Percentiles rank a stretch among this genome's conserved stretches.
Evolutionary conservation across 2,329 filamentous ascomycete species (phyloP).

Genomic region (Hortaea sp.): DNA sequence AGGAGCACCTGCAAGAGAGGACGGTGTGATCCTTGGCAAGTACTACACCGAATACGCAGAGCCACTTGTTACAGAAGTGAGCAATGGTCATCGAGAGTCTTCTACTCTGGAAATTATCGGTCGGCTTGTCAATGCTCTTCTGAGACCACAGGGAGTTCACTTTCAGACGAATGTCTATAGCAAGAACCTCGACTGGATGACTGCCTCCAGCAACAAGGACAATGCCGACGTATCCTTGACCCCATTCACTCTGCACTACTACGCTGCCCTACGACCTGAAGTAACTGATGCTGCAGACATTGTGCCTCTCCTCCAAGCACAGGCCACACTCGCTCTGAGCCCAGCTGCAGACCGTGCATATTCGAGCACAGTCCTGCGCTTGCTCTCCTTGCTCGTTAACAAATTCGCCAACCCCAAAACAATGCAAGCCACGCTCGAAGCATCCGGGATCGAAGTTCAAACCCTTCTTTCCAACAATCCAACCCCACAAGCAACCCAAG

Average conservation of each 20-base stretch:
- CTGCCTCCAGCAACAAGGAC: constrained; percentile 12
- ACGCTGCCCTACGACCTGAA: constrained; percentile 21
- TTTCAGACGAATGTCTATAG: constrained; percentile 31
- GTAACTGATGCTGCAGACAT: constrained; percentile 20
- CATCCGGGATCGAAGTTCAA: constrained; percentile 25
- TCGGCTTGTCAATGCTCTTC: constrained; percentile 49
- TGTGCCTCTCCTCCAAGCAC: constrained; percentile 14
- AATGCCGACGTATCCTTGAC: constrained; percentile 1
- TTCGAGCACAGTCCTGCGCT: constrained; percentile 26
- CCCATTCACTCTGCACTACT: constrained; percentile 23
- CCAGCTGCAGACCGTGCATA: constrained; percentile 1
- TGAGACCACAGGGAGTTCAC: constrained; percentile 41
- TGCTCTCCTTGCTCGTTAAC: constrained; percentile 38
- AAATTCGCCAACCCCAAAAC: constrained; percentile 35
- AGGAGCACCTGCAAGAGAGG: constrained; percentile 38
- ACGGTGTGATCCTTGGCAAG: constrained; percentile 25
- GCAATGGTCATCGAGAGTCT: constrained; percentile 30
- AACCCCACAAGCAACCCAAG: constrained; percentile 28
- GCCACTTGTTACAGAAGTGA: constrained; percentile 30
- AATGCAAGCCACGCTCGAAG: constrained; percentile 26
- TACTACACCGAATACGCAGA: constrained; percentile 40
- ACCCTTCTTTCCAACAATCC: constrained; percentile 25
- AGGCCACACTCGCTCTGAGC: constrained; percentile 12
- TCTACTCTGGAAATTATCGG: constrained; percentile 50
- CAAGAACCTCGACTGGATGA: constrained; percentile 19